phyloP scores from a whole-genome alignment of 1,284 basidiomycete genomes.

The Naganishia sp. region DNA sequence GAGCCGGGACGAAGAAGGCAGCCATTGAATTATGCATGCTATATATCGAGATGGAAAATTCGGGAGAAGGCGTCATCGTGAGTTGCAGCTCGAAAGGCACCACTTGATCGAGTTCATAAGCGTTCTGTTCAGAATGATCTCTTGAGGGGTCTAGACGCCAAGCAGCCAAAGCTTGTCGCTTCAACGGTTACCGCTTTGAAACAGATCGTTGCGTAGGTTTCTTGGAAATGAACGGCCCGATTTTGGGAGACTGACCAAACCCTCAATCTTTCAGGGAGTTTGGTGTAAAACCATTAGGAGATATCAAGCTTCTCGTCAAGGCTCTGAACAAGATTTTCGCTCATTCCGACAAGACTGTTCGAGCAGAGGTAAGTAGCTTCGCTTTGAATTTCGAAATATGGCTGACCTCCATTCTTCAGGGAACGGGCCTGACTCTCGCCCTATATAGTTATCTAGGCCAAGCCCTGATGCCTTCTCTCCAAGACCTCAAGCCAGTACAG shows the following conservation, averaged over 20 bases:
- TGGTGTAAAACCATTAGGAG: constrained; percentile 74
- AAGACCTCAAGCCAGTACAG: constrained; percentile 98
- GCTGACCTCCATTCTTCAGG: constrained; percentile 49
- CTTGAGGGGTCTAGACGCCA: constrained; percentile 79
- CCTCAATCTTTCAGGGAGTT: constrained; percentile 63
- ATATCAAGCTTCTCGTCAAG: constrained; percentile 77
- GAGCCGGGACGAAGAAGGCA: constrained; percentile 88
- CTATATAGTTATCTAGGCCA: constrained; percentile 89
- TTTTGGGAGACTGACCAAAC: neutral
- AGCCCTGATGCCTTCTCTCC: constrained; percentile 80
- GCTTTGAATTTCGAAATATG: neutral
- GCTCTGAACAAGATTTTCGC: constrained; percentile 88
- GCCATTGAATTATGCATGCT: constrained; percentile 83
- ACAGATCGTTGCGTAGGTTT: constrained; percentile 67
- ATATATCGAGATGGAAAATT: constrained; percentile 92
- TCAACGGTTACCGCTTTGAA: constrained; percentile 76
- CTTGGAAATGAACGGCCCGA: neutral
- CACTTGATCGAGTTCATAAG: constrained; percentile 3
- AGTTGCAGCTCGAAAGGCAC: constrained; percentile 51
- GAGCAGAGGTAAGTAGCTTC: constrained; percentile 65
- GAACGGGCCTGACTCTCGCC: constrained; percentile 70
- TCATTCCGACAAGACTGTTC: constrained; percentile 93
- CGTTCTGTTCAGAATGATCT: constrained; percentile 67
- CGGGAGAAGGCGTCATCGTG: constrained; percentile 82
- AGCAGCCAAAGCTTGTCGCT: constrained; percentile 93